phyloP scores from a whole-genome alignment of 257 asterid genomes.

The Jacaranda mimosifolia region DNA sequence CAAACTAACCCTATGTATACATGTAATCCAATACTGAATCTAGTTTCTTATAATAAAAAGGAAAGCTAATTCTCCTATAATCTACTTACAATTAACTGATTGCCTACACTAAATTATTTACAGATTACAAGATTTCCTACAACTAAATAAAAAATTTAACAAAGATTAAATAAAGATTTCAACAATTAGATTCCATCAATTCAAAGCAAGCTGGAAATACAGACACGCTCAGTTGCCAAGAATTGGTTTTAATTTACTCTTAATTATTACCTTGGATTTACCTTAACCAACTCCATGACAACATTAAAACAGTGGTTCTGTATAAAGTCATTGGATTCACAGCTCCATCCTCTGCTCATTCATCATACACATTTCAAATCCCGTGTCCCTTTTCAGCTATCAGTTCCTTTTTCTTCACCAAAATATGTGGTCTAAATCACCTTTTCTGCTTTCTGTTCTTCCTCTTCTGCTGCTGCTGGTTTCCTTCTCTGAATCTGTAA shows the following conservation, averaged over 20 bases:
- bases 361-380: background rate
- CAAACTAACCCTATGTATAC: too few relatives aligned
- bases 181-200: background rate
- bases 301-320: background rate
- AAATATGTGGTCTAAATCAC: background rate
- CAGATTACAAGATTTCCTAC: too few relatives aligned
- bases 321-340: background rate
- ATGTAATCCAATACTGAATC: too few relatives aligned
- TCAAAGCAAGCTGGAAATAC: background rate
- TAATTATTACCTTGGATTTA: background rate
- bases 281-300: background rate
- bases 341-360: background rate
- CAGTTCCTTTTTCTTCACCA: background rate
- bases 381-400: background rate
- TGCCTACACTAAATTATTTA: too few relatives aligned
- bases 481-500: conserved; percentile 16
- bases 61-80: too few relatives aligned
- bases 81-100: too few relatives aligned
- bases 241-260: background rate
- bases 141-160: too few relatives aligned
- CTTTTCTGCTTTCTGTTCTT: background rate
- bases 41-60: too few relatives aligned
- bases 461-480: background rate
- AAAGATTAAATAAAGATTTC: too few relatives aligned
- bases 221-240: background rate